Evolutionary conservation across 73 alveolate species (phyloP), one percentile per base, ranked within the genome.

Genomic region (Blepharisma stoltei): DNA sequence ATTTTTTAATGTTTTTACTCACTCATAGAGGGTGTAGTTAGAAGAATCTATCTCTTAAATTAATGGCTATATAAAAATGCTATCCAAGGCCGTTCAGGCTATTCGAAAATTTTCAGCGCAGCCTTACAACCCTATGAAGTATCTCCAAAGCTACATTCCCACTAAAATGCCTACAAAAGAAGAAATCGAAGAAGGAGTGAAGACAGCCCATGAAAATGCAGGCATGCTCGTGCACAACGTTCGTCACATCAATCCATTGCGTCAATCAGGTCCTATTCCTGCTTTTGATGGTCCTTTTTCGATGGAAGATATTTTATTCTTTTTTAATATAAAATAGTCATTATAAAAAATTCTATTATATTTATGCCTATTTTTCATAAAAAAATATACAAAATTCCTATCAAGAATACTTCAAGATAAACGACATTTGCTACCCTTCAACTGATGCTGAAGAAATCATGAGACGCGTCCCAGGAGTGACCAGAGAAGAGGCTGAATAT

Each of bases 391-490:
- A 90, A 83, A 54, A 90, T 88, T 82, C 71, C 87, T 45, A 76
- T 90, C 48, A 86, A 85, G 84, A 76, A 83, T 70, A 77, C 80
- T 73, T 82, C 85, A 83, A 80, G 23, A 83, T 90, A 86, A 89
- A 92, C 76, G 90, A 86, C 89, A 65, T 82, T 32, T 84, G 92
- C 43, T 81, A 92, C 73, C 55, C 82, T 55, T 53, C 78, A 53
- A 87, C 91, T 67, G 97, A 92, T 78, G 87, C 95, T 54, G 98
- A 92, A 54, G 98, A 92, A 78, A 66, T 92, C 67, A 87, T 89
- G 98, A 83, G 98, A 84, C 90, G 98, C 78, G 98, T 89, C 50
- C 98, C 98, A 76, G 79, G 97, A 7, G 84, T 92, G 52, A 92
- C 98, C 18, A 83, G 96, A 84, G 92, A 89, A 83, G 98, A 92